phyloP scores from a whole-genome alignment of 179 eudicot species.

The Actinidia arguta region DNA sequence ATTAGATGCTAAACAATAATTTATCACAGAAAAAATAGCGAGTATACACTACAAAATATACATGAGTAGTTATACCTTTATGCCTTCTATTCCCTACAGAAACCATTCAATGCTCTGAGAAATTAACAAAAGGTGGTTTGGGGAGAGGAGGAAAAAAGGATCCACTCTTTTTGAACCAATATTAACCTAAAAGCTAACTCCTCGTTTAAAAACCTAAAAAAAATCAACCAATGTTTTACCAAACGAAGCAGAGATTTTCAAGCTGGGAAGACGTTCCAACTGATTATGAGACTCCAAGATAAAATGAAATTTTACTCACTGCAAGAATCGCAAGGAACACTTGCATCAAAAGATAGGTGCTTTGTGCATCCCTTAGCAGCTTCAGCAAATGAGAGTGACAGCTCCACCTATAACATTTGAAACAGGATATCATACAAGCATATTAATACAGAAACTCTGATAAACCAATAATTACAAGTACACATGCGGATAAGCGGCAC shows the following conservation, averaged over 20 bases:
- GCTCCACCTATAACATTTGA: constrained; percentile 61
- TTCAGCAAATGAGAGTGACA: constrained; percentile 80
- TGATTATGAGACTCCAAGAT: not conserved
- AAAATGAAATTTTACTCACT: constrained; percentile 52
- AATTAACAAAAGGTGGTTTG: not conserved
- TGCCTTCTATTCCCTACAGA: not conserved
- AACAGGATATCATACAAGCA: constrained; percentile 24
- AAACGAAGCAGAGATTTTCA: not conserved
- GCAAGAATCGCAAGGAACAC: constrained; percentile 79
- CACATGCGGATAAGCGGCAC: constrained; percentile 17
- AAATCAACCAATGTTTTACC: not conserved
- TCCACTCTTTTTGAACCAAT: not conserved
- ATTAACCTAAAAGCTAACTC: not conserved
- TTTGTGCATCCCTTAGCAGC: constrained; percentile 90
- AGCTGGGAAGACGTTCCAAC: constrained; percentile 8
- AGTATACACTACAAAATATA: not conserved
- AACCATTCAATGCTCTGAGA: not conserved
- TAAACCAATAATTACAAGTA: constrained; percentile 16
- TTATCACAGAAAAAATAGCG: not conserved
- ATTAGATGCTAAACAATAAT: not conserved
- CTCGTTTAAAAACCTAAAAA: not conserved
- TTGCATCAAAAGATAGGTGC: constrained; percentile 73
- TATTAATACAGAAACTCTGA: constrained; percentile 11
- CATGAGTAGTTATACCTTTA: not conserved
- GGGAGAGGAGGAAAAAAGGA: not conserved